phyloP scores from a whole-genome alignment of 176 grass and related monocot genomes.

The Ensete ventricosum region DNA sequence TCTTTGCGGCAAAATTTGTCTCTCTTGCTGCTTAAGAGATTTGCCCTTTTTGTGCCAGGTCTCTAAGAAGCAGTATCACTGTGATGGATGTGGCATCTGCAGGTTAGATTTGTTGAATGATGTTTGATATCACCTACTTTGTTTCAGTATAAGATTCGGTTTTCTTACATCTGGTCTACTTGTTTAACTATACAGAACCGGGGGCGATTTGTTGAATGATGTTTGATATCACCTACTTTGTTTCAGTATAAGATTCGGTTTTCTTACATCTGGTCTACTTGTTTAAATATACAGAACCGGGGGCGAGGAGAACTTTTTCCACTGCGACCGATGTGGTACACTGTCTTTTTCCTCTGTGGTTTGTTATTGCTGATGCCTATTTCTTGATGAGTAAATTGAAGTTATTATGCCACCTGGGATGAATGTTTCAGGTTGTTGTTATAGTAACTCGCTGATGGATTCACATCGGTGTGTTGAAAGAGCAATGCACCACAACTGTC shows the following conservation, averaged over 20 bases:
- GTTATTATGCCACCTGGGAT: background rate
- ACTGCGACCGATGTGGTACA: slow-evolving; percentile 63
- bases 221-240: background rate
- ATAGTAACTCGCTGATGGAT: slow-evolving; percentile 52
- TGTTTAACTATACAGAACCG: slow-evolving; percentile 31
- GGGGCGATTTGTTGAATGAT: slow-evolving; percentile 29
- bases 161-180: slow-evolving; percentile 1
- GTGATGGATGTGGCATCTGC: slow-evolving; percentile 83
- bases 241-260: background rate
- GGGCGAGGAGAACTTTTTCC: slow-evolving; percentile 58
- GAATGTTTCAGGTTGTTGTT: slow-evolving; percentile 55
- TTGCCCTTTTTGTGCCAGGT: slow-evolving; percentile 29
- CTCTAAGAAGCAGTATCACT: slow-evolving; percentile 67
- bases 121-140: background rate
- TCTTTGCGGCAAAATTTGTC: no score
- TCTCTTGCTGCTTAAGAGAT: background rate
- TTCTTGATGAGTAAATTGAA: background rate
- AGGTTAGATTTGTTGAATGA: slow-evolving; percentile 27
- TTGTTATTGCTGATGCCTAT: background rate
- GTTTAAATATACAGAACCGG: slow-evolving; percentile 36
- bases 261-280: slow-evolving; percentile 2
- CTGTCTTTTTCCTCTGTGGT: background rate
- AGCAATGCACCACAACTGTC: slow-evolving; percentile 92
- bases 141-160: background rate
- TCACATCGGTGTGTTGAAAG: slow-evolving; percentile 62